These are phyloP conservation scores for Sanghuangporus baumii DNA, from an alignment of 1,284 basidiomycete species.

Conservation along the genomic window DNA sequence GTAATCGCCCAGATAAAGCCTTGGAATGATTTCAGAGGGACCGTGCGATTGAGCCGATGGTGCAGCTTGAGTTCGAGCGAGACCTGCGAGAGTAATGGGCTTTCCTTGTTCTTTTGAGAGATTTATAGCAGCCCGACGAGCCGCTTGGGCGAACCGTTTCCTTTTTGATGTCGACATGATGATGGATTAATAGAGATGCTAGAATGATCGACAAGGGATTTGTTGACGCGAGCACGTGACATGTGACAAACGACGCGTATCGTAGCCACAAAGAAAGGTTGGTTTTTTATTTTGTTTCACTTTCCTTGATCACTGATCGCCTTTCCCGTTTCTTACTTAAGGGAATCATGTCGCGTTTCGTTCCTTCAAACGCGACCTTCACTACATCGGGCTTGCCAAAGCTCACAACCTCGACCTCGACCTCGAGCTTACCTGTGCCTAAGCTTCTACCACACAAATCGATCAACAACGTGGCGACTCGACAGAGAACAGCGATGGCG, in stretches of 20 bases:
- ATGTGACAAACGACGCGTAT: neutral
- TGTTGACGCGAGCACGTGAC: constrained; percentile 1
- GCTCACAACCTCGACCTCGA: constrained; percentile 7
- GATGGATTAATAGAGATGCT: neutral
- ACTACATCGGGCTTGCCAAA: constrained; percentile 7
- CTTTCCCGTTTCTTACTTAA: neutral
- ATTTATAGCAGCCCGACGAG: constrained; percentile 4
- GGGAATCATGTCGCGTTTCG: constrained; percentile 14
- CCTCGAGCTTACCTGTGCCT: constrained; percentile 1
- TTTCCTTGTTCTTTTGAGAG: constrained; percentile 2
- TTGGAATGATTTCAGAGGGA: constrained; percentile 45
- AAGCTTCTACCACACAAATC: neutral
- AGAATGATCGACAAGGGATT: no score
- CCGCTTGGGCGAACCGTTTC: neutral
- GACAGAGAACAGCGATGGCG: neutral
- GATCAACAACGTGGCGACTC: constrained; percentile 9
- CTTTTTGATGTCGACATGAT: neutral
- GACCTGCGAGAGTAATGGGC: neutral
- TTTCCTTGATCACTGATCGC: neutral
- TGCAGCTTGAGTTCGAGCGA: neutral
- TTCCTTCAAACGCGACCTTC: neutral
- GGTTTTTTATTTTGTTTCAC: neutral
- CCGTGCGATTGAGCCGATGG: neutral
- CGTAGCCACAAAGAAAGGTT: neutral
- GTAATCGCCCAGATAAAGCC: constrained; percentile 62